phyloP scores from a whole-genome alignment of 805 yeast genomes.

The Kodamaea hsintzibuensis region DNA sequence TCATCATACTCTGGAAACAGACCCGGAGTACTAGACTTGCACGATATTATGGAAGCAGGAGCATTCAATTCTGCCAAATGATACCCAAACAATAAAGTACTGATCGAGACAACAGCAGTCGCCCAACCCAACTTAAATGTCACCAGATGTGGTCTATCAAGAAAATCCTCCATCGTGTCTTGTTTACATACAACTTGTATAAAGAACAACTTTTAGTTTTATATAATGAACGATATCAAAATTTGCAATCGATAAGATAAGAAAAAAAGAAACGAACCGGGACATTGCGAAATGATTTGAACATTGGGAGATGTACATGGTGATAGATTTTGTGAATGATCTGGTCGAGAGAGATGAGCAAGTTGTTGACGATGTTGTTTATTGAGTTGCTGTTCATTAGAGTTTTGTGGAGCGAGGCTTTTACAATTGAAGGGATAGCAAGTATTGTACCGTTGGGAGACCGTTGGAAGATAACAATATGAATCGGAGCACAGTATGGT shows the following conservation, averaged over 20 bases:
- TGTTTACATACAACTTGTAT: not conserved
- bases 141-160: constrained; percentile 22
- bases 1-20: constrained; percentile 19
- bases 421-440: not conserved
- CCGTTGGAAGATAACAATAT: not conserved
- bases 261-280: not conserved
- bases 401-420: not conserved
- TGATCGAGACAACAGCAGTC: constrained; percentile 32
- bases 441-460: not conserved
- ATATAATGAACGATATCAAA: not conserved
- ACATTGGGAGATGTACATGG: not conserved
- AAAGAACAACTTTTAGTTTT: not conserved
- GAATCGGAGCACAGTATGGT: not conserved
- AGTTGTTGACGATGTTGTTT: not conserved
- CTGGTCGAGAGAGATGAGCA: not conserved
- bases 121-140: constrained; percentile 38
- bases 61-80: constrained; percentile 42
- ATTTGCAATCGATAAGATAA: constrained; percentile 2
- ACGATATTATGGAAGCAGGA: constrained; percentile 30
- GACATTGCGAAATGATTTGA: not conserved
- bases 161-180: constrained; percentile 2
- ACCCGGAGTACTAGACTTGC: constrained; percentile 21
- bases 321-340: not conserved
- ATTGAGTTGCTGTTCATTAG: not conserved
- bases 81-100: constrained; percentile 42